Conservation (phyloP, 2,329 filamentous ascomycete species). For the Aspergillus tamarii region DNA sequence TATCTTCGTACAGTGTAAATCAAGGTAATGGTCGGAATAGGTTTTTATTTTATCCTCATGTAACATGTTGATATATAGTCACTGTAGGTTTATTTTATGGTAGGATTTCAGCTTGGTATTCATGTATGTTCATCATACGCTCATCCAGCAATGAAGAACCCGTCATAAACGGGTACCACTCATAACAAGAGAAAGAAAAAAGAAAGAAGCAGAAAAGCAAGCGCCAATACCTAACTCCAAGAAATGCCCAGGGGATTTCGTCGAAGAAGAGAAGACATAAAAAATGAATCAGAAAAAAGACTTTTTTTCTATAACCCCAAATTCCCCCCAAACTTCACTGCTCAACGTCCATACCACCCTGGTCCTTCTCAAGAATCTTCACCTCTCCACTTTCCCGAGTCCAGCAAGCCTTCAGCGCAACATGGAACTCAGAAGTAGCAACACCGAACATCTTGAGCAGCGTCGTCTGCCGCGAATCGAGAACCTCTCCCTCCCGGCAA, state of each 20-base stretch:
- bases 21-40: slow-evolving; percentile 19
- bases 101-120: slow-evolving; percentile 34
- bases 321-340: slow-evolving; percentile 20
- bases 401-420: slow-evolving; percentile 73
- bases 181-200: slow-evolving; percentile 21
- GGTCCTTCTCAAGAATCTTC: slow-evolving; percentile 41
- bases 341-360: slow-evolving; percentile 47
- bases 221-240: slow-evolving; percentile 42
- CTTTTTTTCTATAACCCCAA: slow-evolving; percentile 7
- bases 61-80: background rate
- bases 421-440: slow-evolving; percentile 85
- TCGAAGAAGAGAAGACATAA: slow-evolving; percentile 24
- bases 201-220: slow-evolving; percentile 25
- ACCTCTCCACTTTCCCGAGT: slow-evolving; percentile 44
- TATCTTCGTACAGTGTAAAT: slow-evolving; percentile 27
- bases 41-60: slow-evolving; percentile 4
- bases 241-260: slow-evolving; percentile 39
- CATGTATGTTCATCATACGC: slow-evolving; percentile 36
- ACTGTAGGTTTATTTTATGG: slow-evolving; percentile 16
- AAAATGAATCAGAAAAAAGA: slow-evolving; percentile 15
- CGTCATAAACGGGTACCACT: slow-evolving; percentile 9
- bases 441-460: slow-evolving; percentile 93
- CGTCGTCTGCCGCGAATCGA: slow-evolving; percentile 91
- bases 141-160: slow-evolving; percentile 30
- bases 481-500: slow-evolving; percentile 79